Evolutionary conservation across 2,329 filamentous ascomycete genomes (phyloP), one percentile per base, ranked within the genome.

Genomic region (Colletotrichum lini): DNA sequence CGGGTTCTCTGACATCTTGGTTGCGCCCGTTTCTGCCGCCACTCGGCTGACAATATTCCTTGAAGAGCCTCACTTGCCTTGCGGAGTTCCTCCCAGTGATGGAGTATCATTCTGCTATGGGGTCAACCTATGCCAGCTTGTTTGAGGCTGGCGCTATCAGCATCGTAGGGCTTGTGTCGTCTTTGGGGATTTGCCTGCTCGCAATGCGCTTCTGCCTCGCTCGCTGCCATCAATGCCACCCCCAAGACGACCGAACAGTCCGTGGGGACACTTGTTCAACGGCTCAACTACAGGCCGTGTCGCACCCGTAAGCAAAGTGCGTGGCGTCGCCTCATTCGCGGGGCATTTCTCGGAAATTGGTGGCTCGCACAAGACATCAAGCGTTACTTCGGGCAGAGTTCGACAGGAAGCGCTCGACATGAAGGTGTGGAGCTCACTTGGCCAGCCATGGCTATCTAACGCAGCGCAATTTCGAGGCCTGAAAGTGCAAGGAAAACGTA

Each of bases 271-370:
- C 38, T 40, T 40, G 38, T 10, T 30, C 38, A 42, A 21, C 38
- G 23, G 1, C 15, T n/a, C 13, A 23, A 57, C 3, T 4, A 3
- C 4, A 15, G 10, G n/a, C 38, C 16, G 30, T 23, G n/a, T 42
- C 21, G 54, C 54, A 57, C 38, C 35, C 18, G 12, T 18, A 18
- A 40, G n/a, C 9, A 35, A 15, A n/a, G 30, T 10, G 53, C 60
- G 64, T 66, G 64, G 64, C 64, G 38, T 21, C 12, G 38, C 47
- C 56, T 18, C 54, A 66, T 60, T 66, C 47, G 64, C 47, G 18
- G 38, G 23, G 16, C 35, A 16, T 10, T 4, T 23, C 35, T 10
- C n/a, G 9, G 53, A 56, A 56, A 10, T 7, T 16, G 35, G 44
- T 16, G 38, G 16, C 35, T 53, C 35, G 35, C 40, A 35, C 42